Evolutionary conservation across 495 filamentous ascomycete genomes (phyloP), one percentile per base, ranked within the genome.

Genomic region (Chaetomium fimeti): DNA sequence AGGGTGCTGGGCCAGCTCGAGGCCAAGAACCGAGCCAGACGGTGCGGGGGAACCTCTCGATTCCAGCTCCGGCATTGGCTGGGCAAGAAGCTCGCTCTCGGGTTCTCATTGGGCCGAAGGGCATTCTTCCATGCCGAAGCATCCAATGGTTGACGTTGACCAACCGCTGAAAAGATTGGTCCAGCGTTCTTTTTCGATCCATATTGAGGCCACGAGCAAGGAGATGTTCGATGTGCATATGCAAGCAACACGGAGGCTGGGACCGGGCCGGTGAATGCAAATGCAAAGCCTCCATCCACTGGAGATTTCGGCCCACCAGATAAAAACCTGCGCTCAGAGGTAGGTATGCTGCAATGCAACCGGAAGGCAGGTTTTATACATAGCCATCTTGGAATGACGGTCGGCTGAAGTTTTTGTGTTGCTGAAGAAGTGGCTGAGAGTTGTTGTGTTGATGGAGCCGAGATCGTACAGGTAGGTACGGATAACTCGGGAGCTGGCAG

Each of bases 241-340:
- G 60, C 60, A 54, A 45, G 60, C 60, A 54, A 45, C 25, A 38
- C 38, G 49, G 60, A 53, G 60, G 49, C 60, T 55, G 36, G 60
- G 32, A 28, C 40, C 59, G 32, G 47, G 47, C 59, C 59, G 29
- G 59, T 29, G 20, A 27, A 60, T 60, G 43, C 42, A 0, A 48
- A 36, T 36, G 32, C 32, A 16, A 15, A 48, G 20, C 22, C 22
- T 25, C 38, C n/a, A n/a, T n/a, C n/a, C n/a, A n/a, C n/a, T n/a
- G 22, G 32, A 58, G 15, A 18, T 28, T 36, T 8, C 52, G 32
- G 28, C 29, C 22, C 22, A 24, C 2, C 12, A 49, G 20, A 18
- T 1, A n/a, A 48, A 20, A 24, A 18, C 5, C n/a, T 48, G n/a
- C 45, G n/a, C n/a, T 36, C 32, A 36, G n/a, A n/a, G n/a, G n/a